Conservation (phyloP, 2,329 filamentous ascomycete species). For the Cercospora sp. region DNA sequence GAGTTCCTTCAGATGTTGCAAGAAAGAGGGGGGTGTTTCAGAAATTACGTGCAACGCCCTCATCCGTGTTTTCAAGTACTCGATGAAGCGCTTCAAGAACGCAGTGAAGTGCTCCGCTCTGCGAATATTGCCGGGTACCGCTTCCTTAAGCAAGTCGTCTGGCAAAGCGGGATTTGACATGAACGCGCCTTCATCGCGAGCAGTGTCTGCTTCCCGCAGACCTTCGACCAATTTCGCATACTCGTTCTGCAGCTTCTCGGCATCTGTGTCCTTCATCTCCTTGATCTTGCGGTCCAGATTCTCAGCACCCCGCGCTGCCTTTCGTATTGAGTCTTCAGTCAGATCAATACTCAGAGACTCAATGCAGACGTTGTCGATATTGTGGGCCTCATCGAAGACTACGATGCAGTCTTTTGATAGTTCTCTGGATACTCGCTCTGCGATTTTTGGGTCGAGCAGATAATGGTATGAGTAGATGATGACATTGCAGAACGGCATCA, state of each 20-base stretch:
- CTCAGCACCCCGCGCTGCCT: conserved; percentile 83
- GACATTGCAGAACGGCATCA: conserved; percentile 99
- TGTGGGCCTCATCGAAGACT: conserved; percentile 97
- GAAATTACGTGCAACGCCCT: conserved; percentile 97
- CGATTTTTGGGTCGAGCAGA: conserved; percentile 94
- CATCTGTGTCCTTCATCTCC: conserved; percentile 94
- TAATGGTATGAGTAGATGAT: conserved; percentile 99
- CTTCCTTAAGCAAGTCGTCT: conserved; percentile 91
- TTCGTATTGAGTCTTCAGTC: conserved; percentile 89
- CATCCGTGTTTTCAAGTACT: conserved; percentile 94
- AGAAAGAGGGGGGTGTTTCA: conserved; percentile 90
- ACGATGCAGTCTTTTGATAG: conserved; percentile 98
- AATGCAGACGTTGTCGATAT: conserved; percentile 99
- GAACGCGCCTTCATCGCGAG: conserved; percentile 88
- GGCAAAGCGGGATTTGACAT: conserved; percentile 96
- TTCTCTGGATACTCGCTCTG: conserved; percentile 90
- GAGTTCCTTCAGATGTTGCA: conserved; percentile 88
- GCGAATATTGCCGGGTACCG: conserved; percentile 92
- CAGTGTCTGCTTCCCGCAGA: conserved; percentile 81
- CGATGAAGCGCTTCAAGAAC: conserved; percentile 94
- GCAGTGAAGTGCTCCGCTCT: conserved; percentile 94
- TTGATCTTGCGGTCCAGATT: conserved; percentile 88
- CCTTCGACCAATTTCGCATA: conserved; percentile 95
- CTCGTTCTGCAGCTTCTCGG: conserved; percentile 89
- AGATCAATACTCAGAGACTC: conserved; percentile 95